Conservation (phyloP, 1,139 yeast genomes). For the Geotrichum fermentans region DNA sequence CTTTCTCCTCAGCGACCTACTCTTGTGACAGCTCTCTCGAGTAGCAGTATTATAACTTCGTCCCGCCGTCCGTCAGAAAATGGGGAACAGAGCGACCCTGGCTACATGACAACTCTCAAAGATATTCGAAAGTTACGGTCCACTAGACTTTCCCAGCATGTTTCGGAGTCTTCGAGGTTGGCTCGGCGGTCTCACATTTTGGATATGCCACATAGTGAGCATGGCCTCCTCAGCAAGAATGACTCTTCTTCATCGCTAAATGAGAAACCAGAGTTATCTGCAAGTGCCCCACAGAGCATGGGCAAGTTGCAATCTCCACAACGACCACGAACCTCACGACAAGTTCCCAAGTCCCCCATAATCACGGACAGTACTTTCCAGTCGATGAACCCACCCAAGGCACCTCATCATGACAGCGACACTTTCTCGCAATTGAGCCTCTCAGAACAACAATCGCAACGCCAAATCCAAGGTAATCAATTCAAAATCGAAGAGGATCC, state of each 20-base stretch:
- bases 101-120: slow-evolving; percentile 63
- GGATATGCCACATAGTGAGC: slow-evolving; percentile 42
- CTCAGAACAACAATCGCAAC: neutral
- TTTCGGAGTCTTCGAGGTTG: slow-evolving; percentile 54
- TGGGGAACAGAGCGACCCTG: slow-evolving; percentile 37
- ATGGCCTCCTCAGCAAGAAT: slow-evolving; percentile 28
- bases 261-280: neutral
- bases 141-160: slow-evolving; percentile 62
- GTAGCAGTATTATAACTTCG: slow-evolving; percentile 11
- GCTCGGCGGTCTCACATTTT: slow-evolving; percentile 53
- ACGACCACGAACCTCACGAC: neutral
- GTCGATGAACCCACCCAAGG: neutral
- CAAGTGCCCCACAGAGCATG: neutral
- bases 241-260: slow-evolving; percentile 24
- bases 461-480: slow-evolving; percentile 18
- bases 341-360: slow-evolving; percentile 1
- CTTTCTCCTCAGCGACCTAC: slow-evolving; percentile 1
- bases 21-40: slow-evolving; percentile 8
- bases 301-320: neutral
- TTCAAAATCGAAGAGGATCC: slow-evolving; percentile 46
- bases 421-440: neutral
- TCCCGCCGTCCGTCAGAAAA: slow-evolving; percentile 5
- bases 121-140: slow-evolving; percentile 78
- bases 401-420: neutral
- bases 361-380: slow-evolving; percentile 1